Conservation (phyloP, 2,329 filamentous ascomycete genomes). For the Penicillium palitans region DNA sequence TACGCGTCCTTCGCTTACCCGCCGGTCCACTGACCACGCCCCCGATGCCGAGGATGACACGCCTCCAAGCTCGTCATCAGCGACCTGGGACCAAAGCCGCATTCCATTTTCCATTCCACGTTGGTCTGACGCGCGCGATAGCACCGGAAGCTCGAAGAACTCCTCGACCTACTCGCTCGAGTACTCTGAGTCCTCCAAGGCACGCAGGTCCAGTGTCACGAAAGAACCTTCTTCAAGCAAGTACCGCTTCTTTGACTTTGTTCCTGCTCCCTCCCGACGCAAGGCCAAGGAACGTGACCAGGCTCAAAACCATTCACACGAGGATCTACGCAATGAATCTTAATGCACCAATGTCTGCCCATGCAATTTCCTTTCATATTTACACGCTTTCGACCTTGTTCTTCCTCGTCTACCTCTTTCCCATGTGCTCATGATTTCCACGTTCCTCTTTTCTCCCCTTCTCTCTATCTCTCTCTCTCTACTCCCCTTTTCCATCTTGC, state of each 20-base stretch:
- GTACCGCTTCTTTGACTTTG: conserved; percentile 48
- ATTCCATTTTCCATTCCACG: conserved; percentile 44
- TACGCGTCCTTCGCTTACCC: conserved; percentile 39
- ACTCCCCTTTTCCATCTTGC: conserved; percentile 18
- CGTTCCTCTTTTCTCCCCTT: conserved; percentile 25
- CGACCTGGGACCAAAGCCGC: conserved; percentile 45
- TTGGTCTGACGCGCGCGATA: conserved; percentile 44
- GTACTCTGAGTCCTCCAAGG: conserved; percentile 38
- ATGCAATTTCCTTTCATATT: conserved; percentile 33
- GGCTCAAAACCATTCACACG: conserved; percentile 35
- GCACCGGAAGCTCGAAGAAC: conserved; percentile 48
- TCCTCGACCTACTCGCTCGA: conserved; percentile 50
- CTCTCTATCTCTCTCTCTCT: conserved; percentile 3
- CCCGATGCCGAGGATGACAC: conserved; percentile 47
- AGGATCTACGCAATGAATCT: conserved; percentile 36
- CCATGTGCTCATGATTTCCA: conserved; percentile 39
- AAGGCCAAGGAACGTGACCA: conserved; percentile 45
- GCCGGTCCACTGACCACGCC: conserved; percentile 41
- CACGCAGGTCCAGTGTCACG: conserved; percentile 40
- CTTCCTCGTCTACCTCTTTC: conserved; percentile 14
- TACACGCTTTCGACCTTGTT: conserved; percentile 15
- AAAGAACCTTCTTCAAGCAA: conserved; percentile 42
- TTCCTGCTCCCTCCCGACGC: conserved; percentile 43
- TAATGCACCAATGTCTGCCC: conserved; percentile 20
- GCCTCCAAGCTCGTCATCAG: conserved; percentile 46